These are phyloP conservation scores for Apophysomyces trapeziformis DNA, from an alignment of 371 early-diverging fungal species.

Conservation along the genomic window DNA sequence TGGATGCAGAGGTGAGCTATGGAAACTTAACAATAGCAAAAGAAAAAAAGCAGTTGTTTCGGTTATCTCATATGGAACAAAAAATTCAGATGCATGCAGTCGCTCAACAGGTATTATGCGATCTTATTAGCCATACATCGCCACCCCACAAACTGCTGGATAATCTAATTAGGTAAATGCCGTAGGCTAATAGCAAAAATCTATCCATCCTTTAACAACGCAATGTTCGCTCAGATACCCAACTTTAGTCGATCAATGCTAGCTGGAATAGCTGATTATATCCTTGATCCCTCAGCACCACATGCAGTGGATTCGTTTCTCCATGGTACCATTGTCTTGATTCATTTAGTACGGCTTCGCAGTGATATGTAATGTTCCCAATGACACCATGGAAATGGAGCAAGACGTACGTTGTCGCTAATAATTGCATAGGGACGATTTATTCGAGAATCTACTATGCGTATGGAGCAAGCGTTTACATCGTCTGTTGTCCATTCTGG, in stretches of 20 bases:
- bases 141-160: neutral
- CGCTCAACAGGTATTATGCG: constrained; percentile 26
- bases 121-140: constrained; percentile 14
- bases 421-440: neutral
- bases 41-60: neutral
- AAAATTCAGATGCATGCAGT: constrained; percentile 19
- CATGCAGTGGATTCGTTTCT: constrained; percentile 18
- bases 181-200: neutral
- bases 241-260: constrained; percentile 10
- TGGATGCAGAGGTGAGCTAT: constrained; percentile 18
- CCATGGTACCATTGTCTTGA: constrained; percentile 11
- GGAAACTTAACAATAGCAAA: neutral
- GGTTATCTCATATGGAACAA: no score
- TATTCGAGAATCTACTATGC: neutral
- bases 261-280: constrained; percentile 21
- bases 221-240: constrained; percentile 15
- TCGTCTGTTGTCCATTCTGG: neutral
- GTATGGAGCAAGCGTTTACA: neutral
- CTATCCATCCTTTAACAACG: constrained; percentile 5
- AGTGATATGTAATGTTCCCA: neutral
- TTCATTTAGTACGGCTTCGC: constrained; percentile 7
- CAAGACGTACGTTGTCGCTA: neutral
- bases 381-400: neutral
- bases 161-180: neutral
- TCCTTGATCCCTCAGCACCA: constrained; percentile 17